Evolutionary conservation across 2,329 filamentous ascomycete species (phyloP), one percentile per base, ranked within the genome.

Genomic region (Cladorrhinum sp.): DNA sequence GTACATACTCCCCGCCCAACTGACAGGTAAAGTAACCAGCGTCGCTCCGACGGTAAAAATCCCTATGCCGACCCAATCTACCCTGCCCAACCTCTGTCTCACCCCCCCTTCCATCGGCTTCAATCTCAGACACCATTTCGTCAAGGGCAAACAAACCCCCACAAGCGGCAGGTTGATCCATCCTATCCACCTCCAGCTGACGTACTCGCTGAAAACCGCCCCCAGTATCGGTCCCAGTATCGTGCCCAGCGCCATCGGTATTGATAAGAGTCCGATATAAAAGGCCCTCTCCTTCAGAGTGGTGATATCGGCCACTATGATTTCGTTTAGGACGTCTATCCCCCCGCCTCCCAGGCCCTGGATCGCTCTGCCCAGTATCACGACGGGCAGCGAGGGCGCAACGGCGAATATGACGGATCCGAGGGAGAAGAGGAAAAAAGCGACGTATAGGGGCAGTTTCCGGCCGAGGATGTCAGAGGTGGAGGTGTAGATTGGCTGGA

Each of bases 401-500:
- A 70, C 46, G 75, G 85, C 85, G 30, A 86, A 73, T 4, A 81
- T 81, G 55, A 87, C 76, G 48, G 83, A 64, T 12, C 67, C 67
- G 33, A 58, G 20, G 36, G 55, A 67, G 57, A 79, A 79, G 65
- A 79, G 51, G 1, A 61, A 12, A 23, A 72, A 59, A 18, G 70
- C 59, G 6, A 64, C 58, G 51, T 70, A 70, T 6, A 73, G 65
- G 2, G 65, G 64, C 9, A 50, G n/a, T 36, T 71, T 73, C 9
- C 73, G 70, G 42, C 71, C 72, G 8, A 74, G 36, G 8, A 67
- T 63, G 30, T 73, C 65, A 1, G 70, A 71, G 7, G 69, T 33
- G 48, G 53, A 68, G 14, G 59, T 46, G 50, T 65, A 70, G 12
- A 70, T 51, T 1, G 66, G 69, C 46, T 69, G 67, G 5, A 59